Evolutionary conservation across 192 early-diverging fungal genomes (phyloP).

Genomic region (Mortierella hygrophila): DNA sequence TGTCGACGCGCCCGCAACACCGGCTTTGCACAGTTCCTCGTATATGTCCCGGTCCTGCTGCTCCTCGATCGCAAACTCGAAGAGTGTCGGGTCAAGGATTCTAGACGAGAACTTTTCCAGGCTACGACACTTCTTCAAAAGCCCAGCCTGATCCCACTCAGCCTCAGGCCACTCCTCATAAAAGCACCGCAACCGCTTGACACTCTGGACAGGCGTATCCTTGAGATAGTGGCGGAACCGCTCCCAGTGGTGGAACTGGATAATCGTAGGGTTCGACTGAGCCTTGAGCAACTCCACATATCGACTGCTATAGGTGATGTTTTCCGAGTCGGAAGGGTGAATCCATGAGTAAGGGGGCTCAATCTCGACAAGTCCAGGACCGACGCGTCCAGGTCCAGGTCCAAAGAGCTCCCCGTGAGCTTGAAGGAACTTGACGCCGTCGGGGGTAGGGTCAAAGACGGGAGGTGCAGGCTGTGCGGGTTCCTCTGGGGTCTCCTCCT

Average conservation of each 20-base stretch:
- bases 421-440: constrained; percentile 13
- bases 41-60: constrained; percentile 12
- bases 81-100: not conserved
- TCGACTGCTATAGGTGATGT: not conserved
- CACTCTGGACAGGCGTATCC: not conserved
- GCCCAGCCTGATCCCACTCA: constrained; percentile 5
- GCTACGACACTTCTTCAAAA: constrained; percentile 26
- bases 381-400: constrained; percentile 8
- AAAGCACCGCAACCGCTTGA: constrained; percentile 21
- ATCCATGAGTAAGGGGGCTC: constrained; percentile 20
- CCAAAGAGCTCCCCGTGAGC: constrained; percentile 11
- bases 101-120: constrained; percentile 22
- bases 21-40: not conserved
- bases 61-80: constrained; percentile 34
- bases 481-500: not conserved
- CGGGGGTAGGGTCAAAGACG: constrained; percentile 13
- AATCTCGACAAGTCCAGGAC: constrained; percentile 17
- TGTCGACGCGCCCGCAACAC: not conserved
- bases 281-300: constrained; percentile 21
- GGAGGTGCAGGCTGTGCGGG: constrained; percentile 9
- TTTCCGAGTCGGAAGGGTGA: not conserved
- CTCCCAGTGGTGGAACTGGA: constrained; percentile 28
- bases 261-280: not conserved
- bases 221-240: not conserved
- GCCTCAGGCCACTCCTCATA: constrained; percentile 14